Base-by-base conservation (phyloP, 2,329 filamentous ascomycete genomes). In the Lanzia echinophila region DNA sequence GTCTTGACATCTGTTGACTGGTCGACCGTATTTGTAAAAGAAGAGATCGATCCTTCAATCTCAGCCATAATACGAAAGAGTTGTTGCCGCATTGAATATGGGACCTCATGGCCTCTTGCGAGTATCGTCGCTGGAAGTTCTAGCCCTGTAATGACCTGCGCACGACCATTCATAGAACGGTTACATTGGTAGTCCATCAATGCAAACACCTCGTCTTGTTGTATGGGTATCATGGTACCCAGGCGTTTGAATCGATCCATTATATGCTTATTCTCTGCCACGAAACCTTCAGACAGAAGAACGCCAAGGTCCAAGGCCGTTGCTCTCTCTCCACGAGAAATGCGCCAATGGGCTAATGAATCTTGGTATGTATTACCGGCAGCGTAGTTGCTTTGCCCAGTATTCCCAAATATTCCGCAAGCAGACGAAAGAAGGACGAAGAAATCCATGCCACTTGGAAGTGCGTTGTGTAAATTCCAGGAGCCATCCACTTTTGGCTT, bases 401-500 rank as follows among this genome's bases (percentile, higher is more conserved):
- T 17, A 17, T 13, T 17, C 8, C 56, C 56, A 7, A 56, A 15
- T 3, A 57, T 38, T 11, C 67, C 66, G 39, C 58, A 58, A n/a
- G 67, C 51, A 0, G 71, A 74, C 1, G 70, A 71, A 6, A 73
- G 56, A 6, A 58, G 19, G 3, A 60, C 34, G 15, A 60, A 58
- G 17, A 58, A 58, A 31, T 60, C 58, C 8, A 60, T 20, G 7
- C 28, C 46, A 22, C 34, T 51, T 2, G 56, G 50, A 2, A 61
- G 56, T 5, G 54, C 12, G 7, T 52, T 45, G 32, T 64, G 62
- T 10, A 64, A 19, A 22, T 61, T 62, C 61, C 60, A 61, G 5
- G 61, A 50, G 6, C 60, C 60, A 6, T 41, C n/a, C 1, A 63
- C 54, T 46, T 77, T 76, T 1, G 73, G 69, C 1, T 47, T 52